phyloP scores from a whole-genome alignment of 371 early-diverging fungal species.

The Apophysomyces elegans region DNA sequence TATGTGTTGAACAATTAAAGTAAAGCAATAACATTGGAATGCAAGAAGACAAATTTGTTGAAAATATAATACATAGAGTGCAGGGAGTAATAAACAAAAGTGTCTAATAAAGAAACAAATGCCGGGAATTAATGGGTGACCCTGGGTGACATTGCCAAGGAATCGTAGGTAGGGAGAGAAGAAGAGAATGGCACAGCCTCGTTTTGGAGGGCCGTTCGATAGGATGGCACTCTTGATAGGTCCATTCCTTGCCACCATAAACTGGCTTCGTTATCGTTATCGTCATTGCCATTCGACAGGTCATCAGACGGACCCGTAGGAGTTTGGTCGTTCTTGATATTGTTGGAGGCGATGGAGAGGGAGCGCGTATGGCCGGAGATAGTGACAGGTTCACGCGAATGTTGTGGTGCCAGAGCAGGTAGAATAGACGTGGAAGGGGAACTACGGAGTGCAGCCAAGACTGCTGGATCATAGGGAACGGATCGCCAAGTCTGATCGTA shows the following conservation, averaged over 20 bases:
- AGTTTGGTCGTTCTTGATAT: slow-evolving; percentile 9
- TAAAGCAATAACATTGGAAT: neutral
- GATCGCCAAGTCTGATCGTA: slow-evolving; percentile 45
- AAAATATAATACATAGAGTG: slow-evolving; percentile 9
- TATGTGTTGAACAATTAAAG: neutral
- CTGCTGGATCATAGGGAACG: slow-evolving; percentile 30
- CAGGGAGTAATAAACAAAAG: neutral
- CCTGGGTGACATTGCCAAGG: slow-evolving; percentile 27
- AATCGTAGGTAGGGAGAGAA: slow-evolving; percentile 50
- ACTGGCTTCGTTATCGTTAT: slow-evolving; percentile 15
- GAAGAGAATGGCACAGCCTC: slow-evolving; percentile 38
- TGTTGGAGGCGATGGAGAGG: slow-evolving; percentile 24
- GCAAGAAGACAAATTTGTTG: neutral
- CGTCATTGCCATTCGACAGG: neutral
- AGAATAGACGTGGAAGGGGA: neutral
- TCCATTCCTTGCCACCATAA: slow-evolving; percentile 49
- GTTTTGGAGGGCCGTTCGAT: slow-evolving; percentile 42
- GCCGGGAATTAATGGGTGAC: slow-evolving; percentile 13
- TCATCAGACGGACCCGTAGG: no score
- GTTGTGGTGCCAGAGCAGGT: slow-evolving; percentile 8
- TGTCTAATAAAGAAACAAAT: neutral
- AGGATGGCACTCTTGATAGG: slow-evolving; percentile 47
- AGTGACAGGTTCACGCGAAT: slow-evolving; percentile 21
- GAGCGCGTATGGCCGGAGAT: slow-evolving; percentile 30
- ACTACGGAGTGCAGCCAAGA: slow-evolving; percentile 21